Evolutionary conservation across 129 eudicot genomes (phyloP), one percentile per base, ranked within the genome.

Genomic region (Escallonia herrerae): DNA sequence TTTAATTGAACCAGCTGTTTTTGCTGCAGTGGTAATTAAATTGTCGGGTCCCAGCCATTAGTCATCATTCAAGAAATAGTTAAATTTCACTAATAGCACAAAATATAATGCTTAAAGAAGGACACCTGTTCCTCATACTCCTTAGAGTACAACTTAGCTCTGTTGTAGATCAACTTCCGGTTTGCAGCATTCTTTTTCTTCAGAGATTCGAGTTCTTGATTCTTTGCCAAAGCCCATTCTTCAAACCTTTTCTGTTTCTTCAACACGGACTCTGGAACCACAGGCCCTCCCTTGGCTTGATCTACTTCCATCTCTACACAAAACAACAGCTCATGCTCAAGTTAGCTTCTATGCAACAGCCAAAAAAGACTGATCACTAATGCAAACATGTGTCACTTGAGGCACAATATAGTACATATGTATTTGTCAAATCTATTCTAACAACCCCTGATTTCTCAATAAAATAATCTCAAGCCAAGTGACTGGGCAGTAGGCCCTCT

Each of bases 241-340:
- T 84, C 95, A 49, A 43, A 73, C 81, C 90, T 81, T 73, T 87
- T 87, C 63, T 81, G 90, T 79, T 87, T 87, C 80, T 87, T 87
- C 83, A 84, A 62, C 15, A 87, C 81, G 0, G 87, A 87, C 80
- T 87, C 90, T 8, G 90, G 95, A 46, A 87, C 79, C 53, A 75
- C 46, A 8, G 42, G 56, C 38, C 81, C 81, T 37, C 61, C 71
- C 70, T 79, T 68, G 6, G 69, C 57, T 14, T 54, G 50, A 51
- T 15, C 80, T 72, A 77, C 90, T 72, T 72, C 86, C 91, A 85
- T 85, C 58, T 73, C 78, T 75, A 56, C 44, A 59, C 62, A 51
- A 3, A 60, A 7, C 10, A 38, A 22, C 33, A 22, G 33, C 33
- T 1, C 33, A 22, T 22, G 33, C 33, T 22, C 33, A 22, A 22